phyloP scores from a whole-genome alignment of 352 stramenopile species.

The Phytopythium vexans region DNA sequence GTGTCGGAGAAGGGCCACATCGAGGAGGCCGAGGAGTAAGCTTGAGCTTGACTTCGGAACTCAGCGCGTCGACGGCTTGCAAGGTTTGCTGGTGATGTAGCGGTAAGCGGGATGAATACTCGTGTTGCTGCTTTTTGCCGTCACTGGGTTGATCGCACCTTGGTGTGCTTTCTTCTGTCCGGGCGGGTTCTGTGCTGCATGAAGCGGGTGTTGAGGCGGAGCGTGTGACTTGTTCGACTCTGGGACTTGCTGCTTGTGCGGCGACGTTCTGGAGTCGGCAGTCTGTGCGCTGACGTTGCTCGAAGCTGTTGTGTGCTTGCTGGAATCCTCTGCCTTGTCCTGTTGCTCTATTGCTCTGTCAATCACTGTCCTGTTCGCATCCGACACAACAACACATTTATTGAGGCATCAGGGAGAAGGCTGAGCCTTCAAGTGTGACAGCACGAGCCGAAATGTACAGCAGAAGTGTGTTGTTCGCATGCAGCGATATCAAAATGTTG shows the following conservation, averaged over 20 bases:
- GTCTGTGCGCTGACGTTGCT: not conserved
- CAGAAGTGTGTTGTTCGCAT: too few relatives aligned
- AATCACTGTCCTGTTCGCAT: too few relatives aligned
- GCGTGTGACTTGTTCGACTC: too few relatives aligned
- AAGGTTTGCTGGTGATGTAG: slow-evolving; percentile 31
- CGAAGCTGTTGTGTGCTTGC: too few relatives aligned
- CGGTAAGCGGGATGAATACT: slow-evolving; percentile 39
- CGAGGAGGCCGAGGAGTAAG: slow-evolving; percentile 63
- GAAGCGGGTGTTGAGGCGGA: too few relatives aligned
- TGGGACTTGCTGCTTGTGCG: slow-evolving; percentile 3
- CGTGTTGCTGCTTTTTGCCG: slow-evolving; percentile 55
- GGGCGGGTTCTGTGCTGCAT: slow-evolving; percentile 84
- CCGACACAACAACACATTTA: too few relatives aligned
- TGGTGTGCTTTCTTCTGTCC: slow-evolving; percentile 87
- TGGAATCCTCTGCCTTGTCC: too few relatives aligned
- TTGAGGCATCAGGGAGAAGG: too few relatives aligned
- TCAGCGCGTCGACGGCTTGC: slow-evolving; percentile 2
- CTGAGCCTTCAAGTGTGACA: too few relatives aligned
- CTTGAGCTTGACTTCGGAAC: slow-evolving; percentile 1
- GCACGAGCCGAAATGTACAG: too few relatives aligned
- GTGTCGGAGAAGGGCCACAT: slow-evolving; percentile 96
- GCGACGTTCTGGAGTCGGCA: not conserved
- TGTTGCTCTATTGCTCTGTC: too few relatives aligned
- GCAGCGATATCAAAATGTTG: too few relatives aligned
- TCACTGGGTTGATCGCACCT: slow-evolving; percentile 87